Conservation (phyloP, 108 stramenopile species). For the Seminavis robusta region DNA sequence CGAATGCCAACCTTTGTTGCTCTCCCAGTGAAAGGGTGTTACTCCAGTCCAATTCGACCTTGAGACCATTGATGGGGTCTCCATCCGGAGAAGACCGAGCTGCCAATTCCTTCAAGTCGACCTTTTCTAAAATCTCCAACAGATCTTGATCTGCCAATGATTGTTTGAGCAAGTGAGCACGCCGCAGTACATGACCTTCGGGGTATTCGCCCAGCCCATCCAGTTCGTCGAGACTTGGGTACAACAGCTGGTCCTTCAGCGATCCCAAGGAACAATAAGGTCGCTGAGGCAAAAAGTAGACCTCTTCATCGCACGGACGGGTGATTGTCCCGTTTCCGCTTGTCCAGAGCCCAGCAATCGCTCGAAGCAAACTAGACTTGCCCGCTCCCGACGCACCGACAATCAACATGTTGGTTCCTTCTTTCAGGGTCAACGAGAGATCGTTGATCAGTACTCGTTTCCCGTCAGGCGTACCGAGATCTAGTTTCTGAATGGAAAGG, state of each 20-base stretch:
- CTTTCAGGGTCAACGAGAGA: slow-evolving; percentile 48
- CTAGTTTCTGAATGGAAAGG: slow-evolving; percentile 47
- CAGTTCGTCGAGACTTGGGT: slow-evolving; percentile 51
- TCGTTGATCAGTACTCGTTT: slow-evolving; percentile 61
- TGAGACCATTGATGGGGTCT: slow-evolving; percentile 68
- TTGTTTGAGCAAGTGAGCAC: slow-evolving; percentile 38
- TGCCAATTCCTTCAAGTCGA: slow-evolving; percentile 69
- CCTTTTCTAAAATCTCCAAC: slow-evolving; percentile 61
- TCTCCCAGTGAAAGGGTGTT: slow-evolving; percentile 92
- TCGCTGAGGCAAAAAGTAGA: slow-evolving; percentile 93
- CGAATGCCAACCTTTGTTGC: slow-evolving; percentile 95
- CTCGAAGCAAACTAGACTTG: slow-evolving; percentile 81
- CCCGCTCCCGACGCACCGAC: slow-evolving; percentile 88
- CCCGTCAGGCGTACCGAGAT: slow-evolving; percentile 75
- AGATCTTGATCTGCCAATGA: slow-evolving; percentile 51
- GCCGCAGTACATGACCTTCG: slow-evolving; percentile 19
- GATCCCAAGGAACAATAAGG: slow-evolving; percentile 88
- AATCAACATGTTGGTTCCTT: slow-evolving; percentile 85
- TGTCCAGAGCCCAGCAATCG: slow-evolving; percentile 93
- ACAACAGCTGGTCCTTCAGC: slow-evolving; percentile 88
- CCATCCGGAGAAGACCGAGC: slow-evolving; percentile 73
- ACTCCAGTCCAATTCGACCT: slow-evolving; percentile 81
- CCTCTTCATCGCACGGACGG: slow-evolving; percentile 64
- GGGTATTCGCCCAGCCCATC: slow-evolving; percentile 31
- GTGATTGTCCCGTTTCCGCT: slow-evolving; percentile 74